Evolutionary conservation across 805 yeast genomes (phyloP).

Genomic region (Tetrapisispora phaffii): DNA sequence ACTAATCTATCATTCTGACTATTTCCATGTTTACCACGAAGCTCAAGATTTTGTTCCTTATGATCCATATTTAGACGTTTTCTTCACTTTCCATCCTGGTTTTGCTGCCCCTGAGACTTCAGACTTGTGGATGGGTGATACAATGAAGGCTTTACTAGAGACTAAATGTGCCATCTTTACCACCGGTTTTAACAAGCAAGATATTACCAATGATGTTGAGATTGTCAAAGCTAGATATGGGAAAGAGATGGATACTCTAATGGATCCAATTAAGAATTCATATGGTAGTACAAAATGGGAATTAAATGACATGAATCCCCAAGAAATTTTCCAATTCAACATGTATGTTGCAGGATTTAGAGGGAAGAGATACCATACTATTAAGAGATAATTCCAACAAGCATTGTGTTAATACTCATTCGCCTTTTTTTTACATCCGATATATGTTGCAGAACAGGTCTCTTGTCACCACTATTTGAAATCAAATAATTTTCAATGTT

Average conservation of each 20-base stretch:
- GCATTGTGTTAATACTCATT: neutral
- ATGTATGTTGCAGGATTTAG: constrained; percentile 84
- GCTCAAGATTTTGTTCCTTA: constrained; percentile 94
- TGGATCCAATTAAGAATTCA: constrained; percentile 61
- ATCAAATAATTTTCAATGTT: too few species aligned
- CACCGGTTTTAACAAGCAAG: constrained; percentile 79
- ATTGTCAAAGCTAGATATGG: constrained; percentile 59
- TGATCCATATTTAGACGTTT: constrained; percentile 90
- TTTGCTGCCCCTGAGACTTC: constrained; percentile 71
- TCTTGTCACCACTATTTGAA: too few species aligned
- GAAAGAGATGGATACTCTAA: constrained; percentile 70
- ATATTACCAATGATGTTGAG: constrained; percentile 55
- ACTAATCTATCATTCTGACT: constrained; percentile 77
- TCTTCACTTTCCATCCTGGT: constrained; percentile 94
- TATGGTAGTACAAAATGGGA: constrained; percentile 92
- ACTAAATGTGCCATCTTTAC: constrained; percentile 88
- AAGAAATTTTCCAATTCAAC: constrained; percentile 87
- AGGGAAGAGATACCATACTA: constrained; percentile 94
- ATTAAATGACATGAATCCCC: constrained; percentile 82
- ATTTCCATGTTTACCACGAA: constrained; percentile 83
- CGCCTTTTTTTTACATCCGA: neutral
- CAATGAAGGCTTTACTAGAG: constrained; percentile 79
- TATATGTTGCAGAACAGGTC: neutral
- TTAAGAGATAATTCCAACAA: constrained; percentile 23
- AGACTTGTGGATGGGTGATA: constrained; percentile 82